Evolutionary conservation across 2,329 filamentous ascomycete genomes (phyloP), one percentile per base, ranked within the genome.

Genomic region (Anisogramma anomala): DNA sequence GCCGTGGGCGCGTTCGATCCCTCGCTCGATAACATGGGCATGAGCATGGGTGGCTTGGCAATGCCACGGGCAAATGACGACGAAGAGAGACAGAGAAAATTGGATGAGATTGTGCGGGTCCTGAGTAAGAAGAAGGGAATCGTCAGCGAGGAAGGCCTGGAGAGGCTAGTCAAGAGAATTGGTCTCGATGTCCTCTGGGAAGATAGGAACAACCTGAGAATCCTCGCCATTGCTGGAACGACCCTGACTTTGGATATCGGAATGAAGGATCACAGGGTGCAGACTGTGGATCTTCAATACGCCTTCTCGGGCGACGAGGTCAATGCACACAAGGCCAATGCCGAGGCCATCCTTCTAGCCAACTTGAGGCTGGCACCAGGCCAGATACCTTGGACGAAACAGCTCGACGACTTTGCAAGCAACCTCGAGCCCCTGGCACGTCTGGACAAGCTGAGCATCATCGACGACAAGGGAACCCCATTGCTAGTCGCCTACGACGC

Each of bases 401-500:
- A 69, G 7, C 64, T 91, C 20, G 78, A 82, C 45, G 65, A 66
- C 10, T 91, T 91, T 53, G 74, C 81, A 0, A 66, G 66, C 23
- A 88, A 88, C 54, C 66, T 93, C 26, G 77, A 83, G 52, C 71
- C 74, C 26, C 63, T 91, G 25, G 77, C 82, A 3, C 69, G 61
- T 4, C 61, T 87, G 41, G 85, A 91, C 55, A 79, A 77, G 50
- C 68, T 89, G 39, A 86, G 83, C 57, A 69, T 76, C 17, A 66
- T 72, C 22, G 38, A 36, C 4, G 26, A 33, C 4, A 30, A 39
- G 8, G 37, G 22, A n/a, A 40, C 33, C 20, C 77, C 77, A 1
- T 72, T 73, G 4, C 67, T 89, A 6, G 84, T 84, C 51, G 84
- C 84, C 56, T 82, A 84, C 55, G 82, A 86, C 55, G 84, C 84